phyloP scores from a whole-genome alignment of 208 protist species.

The Wallacemonas sp. region DNA sequence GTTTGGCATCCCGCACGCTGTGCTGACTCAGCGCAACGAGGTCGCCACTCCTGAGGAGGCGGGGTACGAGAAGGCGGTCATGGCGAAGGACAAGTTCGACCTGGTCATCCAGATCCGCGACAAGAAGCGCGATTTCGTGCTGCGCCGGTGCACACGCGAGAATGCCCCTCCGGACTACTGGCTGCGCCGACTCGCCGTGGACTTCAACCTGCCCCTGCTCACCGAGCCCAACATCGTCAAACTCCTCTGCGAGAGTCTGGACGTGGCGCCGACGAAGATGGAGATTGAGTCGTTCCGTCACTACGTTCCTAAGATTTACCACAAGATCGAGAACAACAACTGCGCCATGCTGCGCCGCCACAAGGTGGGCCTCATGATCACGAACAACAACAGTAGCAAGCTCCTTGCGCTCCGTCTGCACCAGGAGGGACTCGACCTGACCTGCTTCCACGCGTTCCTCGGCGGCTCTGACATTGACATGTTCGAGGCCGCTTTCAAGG shows the following conservation, averaged over 20 bases:
- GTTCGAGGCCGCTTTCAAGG: slow-evolving; percentile 74
- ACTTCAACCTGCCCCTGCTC: slow-evolving; percentile 89
- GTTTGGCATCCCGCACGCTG: slow-evolving; percentile 68
- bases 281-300: slow-evolving; percentile 83
- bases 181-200: slow-evolving; percentile 87
- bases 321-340: slow-evolving; percentile 90
- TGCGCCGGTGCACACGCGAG: slow-evolving; percentile 68
- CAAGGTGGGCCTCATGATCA: slow-evolving; percentile 91
- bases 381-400: slow-evolving; percentile 88
- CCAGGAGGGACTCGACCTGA: slow-evolving; percentile 76
- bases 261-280: slow-evolving; percentile 33
- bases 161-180: slow-evolving; percentile 81
- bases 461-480: slow-evolving; percentile 78
- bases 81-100: slow-evolving; percentile 68
- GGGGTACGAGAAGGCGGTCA: slow-evolving; percentile 56
- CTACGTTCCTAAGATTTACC: slow-evolving; percentile 88
- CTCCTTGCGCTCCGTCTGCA: slow-evolving; percentile 77
- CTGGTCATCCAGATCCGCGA: slow-evolving; percentile 90
- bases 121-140: slow-evolving; percentile 80
- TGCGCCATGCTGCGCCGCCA: slow-evolving; percentile 83
- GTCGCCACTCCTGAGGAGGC: slow-evolving; percentile 12
- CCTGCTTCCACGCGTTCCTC: slow-evolving; percentile 90
- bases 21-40: slow-evolving; percentile 48
- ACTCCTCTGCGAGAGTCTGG: slow-evolving; percentile 72
- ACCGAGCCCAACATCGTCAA: slow-evolving; percentile 84